A percentile compares a stretch with the other conserved stretches of the same genome.
Conservation (phyloP, 768 basidiomycete species). For the Calocera viscosa region DNA sequence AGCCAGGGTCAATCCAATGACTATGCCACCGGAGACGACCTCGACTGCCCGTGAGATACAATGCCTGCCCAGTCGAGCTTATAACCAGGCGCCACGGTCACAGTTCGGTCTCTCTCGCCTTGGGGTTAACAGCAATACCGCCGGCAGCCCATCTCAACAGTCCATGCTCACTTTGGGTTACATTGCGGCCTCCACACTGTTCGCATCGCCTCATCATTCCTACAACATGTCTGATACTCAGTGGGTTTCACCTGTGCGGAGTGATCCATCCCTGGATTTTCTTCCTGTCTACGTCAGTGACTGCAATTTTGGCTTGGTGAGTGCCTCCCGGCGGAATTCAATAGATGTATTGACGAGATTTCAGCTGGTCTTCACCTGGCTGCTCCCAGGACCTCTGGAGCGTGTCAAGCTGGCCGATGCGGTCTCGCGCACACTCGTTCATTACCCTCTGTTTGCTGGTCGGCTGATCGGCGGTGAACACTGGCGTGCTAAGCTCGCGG, state of each 20-base stretch:
- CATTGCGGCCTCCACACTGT: background rate
- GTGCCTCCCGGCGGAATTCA: background rate
- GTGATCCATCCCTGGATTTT: background rate
- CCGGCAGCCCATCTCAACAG: background rate
- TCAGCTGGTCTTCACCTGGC: constrained; percentile 1
- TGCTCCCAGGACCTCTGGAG: background rate
- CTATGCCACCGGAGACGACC: too few relatives aligned
- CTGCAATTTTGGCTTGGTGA: background rate
- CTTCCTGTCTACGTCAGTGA: background rate
- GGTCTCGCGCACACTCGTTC: background rate
- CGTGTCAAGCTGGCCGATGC: background rate
- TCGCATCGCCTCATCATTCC: background rate
- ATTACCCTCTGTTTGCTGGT: background rate
- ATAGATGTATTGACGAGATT: background rate
- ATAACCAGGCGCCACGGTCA: background rate
- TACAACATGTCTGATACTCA: background rate
- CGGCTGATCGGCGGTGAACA: background rate
- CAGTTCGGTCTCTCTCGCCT: too few relatives aligned
- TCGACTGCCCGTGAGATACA: background rate
- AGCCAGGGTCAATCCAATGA: too few relatives aligned
- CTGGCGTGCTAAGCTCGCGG: background rate
- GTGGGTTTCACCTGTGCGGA: background rate
- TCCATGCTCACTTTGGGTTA: constrained; percentile 1
- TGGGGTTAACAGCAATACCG: too few relatives aligned
- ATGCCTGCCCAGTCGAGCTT: background rate